Percentiles rank a stretch among this genome's conserved stretches.
Evolutionary conservation across 495 filamentous ascomycete species (phyloP).

Genomic region (Penicillium crystallinum): DNA sequence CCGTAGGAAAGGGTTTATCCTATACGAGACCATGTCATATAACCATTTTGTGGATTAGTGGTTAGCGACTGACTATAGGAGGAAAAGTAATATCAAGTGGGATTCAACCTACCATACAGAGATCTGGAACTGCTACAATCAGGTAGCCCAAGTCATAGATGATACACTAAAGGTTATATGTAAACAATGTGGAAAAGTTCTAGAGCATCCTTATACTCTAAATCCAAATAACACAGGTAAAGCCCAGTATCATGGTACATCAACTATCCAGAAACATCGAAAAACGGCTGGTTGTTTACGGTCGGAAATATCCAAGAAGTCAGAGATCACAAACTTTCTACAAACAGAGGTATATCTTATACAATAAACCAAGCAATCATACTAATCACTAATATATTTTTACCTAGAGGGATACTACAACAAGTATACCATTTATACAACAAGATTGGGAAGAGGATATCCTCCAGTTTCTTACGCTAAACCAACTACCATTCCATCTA

Average conservation of each 20-base stretch:
- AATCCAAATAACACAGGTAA: background rate
- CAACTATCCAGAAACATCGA: too few relatives aligned
- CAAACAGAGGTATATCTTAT: too few relatives aligned
- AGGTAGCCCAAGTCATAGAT: background rate
- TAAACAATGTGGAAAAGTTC: background rate
- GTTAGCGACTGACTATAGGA: background rate
- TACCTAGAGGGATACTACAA: background rate
- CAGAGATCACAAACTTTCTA: background rate
- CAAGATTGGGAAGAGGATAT: background rate
- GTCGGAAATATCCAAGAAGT: too few relatives aligned
- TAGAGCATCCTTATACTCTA: background rate
- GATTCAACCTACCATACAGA: background rate
- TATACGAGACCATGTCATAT: too few relatives aligned
- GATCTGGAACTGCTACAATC: background rate
- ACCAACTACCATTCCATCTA: background rate
- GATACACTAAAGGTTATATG: background rate
- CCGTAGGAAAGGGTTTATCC: too few relatives aligned
- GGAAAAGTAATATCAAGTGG: background rate
- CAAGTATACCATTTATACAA: background rate
- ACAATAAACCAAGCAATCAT: too few relatives aligned
- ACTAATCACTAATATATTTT: background rate
- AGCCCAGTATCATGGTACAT: background rate
- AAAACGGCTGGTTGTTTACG: too few relatives aligned
- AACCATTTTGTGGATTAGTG: background rate
- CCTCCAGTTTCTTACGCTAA: background rate